Percentiles rank a stretch among this genome's conserved stretches.
Evolutionary conservation across 129 eudicot genomes (phyloP).

Genomic region (Flaveria brownii): DNA sequence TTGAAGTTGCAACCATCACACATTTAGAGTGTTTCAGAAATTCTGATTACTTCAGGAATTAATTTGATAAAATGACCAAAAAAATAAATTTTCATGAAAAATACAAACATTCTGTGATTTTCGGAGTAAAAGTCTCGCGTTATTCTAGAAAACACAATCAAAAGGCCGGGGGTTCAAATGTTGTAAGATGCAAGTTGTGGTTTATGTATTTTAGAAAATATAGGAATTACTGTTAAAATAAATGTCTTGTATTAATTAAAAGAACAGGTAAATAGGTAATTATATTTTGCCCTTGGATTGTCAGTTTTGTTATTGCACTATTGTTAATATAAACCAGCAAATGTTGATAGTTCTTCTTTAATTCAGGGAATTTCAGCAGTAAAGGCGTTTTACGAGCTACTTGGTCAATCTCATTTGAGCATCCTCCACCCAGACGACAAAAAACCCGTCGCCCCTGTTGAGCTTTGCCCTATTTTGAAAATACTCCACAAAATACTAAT

Average conservation of each 20-base stretch:
- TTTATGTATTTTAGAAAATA: too few relatives aligned
- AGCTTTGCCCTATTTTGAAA: constrained; percentile 90
- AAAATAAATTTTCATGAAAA: neutral
- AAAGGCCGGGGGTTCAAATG: too few relatives aligned
- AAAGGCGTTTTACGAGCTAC: constrained; percentile 90
- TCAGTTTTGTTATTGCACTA: neutral
- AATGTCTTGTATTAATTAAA: neutral
- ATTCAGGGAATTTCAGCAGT: constrained; percentile 94
- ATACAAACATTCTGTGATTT: neutral
- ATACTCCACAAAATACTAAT: constrained; percentile 77
- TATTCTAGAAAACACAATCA: too few relatives aligned
- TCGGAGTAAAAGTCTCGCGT: neutral
- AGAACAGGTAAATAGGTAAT: neutral
- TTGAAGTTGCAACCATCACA: neutral
- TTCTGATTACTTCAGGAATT: neutral
- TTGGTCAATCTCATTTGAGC: constrained; percentile 72
- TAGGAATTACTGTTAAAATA: too few relatives aligned
- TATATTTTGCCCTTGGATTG: neutral
- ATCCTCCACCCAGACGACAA: constrained; percentile 69
- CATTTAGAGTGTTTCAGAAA: neutral
- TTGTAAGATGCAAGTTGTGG: too few relatives aligned
- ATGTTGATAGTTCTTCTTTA: neutral
- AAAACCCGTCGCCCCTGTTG: constrained; percentile 84
- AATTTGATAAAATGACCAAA: neutral
- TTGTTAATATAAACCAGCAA: neutral